Evolutionary conservation across 768 basidiomycete genomes (phyloP).

Genomic region (Nidularia pulvinata): DNA sequence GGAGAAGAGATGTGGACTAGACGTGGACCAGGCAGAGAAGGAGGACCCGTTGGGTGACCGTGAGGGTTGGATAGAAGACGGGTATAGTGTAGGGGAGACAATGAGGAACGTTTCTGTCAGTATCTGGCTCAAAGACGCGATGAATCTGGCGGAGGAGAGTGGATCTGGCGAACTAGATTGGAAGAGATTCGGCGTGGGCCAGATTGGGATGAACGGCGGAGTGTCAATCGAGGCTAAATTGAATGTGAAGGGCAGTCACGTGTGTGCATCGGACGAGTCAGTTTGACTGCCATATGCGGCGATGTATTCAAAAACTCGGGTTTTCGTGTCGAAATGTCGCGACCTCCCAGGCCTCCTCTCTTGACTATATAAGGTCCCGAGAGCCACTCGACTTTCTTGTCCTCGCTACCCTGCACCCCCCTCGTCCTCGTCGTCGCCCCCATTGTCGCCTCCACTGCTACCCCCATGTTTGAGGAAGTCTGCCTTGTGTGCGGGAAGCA

Average conservation of each 20-base stretch:
- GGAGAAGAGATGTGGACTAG: no score
- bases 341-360: conserved; percentile 21
- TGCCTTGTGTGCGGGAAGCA: conserved; percentile 74
- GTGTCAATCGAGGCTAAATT: no score
- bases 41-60: not conserved
- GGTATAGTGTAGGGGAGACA: not conserved
- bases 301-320: conserved; percentile 25
- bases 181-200: not conserved
- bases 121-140: not conserved
- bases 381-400: conserved; percentile 7
- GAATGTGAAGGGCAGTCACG: no score
- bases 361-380: conserved; percentile 30
- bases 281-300: not conserved
- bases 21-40: not conserved
- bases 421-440: conserved; percentile 1
- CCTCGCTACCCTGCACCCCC: conserved; percentile 11
- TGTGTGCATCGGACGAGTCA: not conserved
- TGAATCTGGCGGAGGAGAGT: not conserved
- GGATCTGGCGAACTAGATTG: not conserved
- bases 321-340: conserved; percentile 36
- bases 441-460: conserved; percentile 7
- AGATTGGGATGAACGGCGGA: not conserved
- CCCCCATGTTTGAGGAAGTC: conserved; percentile 75
- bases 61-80: not conserved
- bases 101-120: not conserved